A percentile compares a stretch with the other conserved stretches of the same genome.
Evolutionary conservation across 2,329 filamentous ascomycete genomes (phyloP).

Genomic region (Ophidiomyces ophidiicola): DNA sequence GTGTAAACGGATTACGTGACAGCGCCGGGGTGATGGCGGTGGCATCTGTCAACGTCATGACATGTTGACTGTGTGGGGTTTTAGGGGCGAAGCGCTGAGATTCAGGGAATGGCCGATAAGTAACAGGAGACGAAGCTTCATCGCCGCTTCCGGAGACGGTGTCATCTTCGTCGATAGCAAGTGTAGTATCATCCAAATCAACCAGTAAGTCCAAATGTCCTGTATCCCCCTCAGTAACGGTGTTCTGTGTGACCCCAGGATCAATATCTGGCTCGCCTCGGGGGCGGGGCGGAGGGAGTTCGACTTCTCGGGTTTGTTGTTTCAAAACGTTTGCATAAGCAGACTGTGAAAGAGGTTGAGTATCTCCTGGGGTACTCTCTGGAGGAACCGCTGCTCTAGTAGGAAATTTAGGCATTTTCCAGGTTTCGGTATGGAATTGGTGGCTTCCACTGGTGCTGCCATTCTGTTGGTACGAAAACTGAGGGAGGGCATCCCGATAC

Average conservation of each 20-base stretch:
- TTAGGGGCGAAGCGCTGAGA: slow-evolving; percentile 36
- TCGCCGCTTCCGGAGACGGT: slow-evolving; percentile 44
- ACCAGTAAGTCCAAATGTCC: slow-evolving; percentile 35
- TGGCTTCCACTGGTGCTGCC: background rate
- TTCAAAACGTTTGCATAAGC: slow-evolving; percentile 33
- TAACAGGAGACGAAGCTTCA: slow-evolving; percentile 32
- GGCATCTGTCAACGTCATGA: slow-evolving; percentile 18
- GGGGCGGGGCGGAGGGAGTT: background rate
- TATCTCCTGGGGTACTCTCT: slow-evolving; percentile 29
- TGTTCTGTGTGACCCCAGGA: slow-evolving; percentile 28
- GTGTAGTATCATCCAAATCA: slow-evolving; percentile 23
- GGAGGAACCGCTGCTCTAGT: slow-evolving; percentile 25
- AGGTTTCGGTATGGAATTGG: slow-evolving; percentile 14
- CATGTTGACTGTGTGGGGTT: slow-evolving; percentile 23
- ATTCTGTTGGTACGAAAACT: slow-evolving; percentile 4
- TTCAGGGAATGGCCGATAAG: slow-evolving; percentile 34
- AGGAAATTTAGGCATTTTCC: slow-evolving; percentile 17
- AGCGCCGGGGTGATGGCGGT: slow-evolving; percentile 29
- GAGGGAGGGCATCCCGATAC: background rate
- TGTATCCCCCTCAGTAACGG: slow-evolving; percentile 32
- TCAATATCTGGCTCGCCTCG: slow-evolving; percentile 12
- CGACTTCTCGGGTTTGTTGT: slow-evolving; percentile 21
- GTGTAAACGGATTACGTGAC: slow-evolving; percentile 34
- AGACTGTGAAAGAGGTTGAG: slow-evolving; percentile 36
- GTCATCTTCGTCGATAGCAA: slow-evolving; percentile 42